Base-by-base conservation (phyloP, 2,329 filamentous ascomycete genomes). In the Exophiala alcalophila region DNA sequence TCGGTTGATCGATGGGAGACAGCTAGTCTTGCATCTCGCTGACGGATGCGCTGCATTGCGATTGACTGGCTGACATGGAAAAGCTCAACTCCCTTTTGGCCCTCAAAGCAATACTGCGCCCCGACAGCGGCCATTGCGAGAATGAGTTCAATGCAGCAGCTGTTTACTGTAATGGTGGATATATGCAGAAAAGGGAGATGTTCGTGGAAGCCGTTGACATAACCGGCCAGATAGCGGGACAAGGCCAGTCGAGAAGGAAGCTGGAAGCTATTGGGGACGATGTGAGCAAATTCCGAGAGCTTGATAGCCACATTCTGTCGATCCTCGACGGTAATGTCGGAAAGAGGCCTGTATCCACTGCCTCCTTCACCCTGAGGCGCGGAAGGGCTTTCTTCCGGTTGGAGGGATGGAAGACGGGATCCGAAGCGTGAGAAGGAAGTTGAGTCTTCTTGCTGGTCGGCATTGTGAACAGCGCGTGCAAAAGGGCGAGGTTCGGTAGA, bases 321-420 rank as follows among this genome's bases (percentile, higher is more conserved):
- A 40, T 64, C 62, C 8, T 59, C 56, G 6, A 58, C 49, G 4
- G 62, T 65, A 11, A 66, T 54, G 21, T 66, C 61, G 16, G 62
- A 53, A n/a, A 66, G 38, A 1, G 57, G 45, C n/a, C 57, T 51
- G 12, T 50, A 36, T 26, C 23, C 57, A 4, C 48, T 32, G 33
- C 38, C 36, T 41, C 40, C 36, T 21, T 30, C 40, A 32, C 29
- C 49, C 15, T 27, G 36, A 19, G 35, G 33, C 48, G 45, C 20
- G 41, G 54, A 4, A 30, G 37, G 12, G 54, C 44, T 44, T n/a
- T 65, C 62, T 26, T 66, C 64, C 11, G 64, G 64, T 38, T 65
- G 63, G 9, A 65, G 44, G 2, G 63, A 66, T 15, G 63, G 64
- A 14, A 66, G 53, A n/a, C 64, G 58, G 11, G 63, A 66, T 2